Conservation (phyloP, 2,329 filamentous ascomycete species). For the Ophiosphaerella korrae region DNA sequence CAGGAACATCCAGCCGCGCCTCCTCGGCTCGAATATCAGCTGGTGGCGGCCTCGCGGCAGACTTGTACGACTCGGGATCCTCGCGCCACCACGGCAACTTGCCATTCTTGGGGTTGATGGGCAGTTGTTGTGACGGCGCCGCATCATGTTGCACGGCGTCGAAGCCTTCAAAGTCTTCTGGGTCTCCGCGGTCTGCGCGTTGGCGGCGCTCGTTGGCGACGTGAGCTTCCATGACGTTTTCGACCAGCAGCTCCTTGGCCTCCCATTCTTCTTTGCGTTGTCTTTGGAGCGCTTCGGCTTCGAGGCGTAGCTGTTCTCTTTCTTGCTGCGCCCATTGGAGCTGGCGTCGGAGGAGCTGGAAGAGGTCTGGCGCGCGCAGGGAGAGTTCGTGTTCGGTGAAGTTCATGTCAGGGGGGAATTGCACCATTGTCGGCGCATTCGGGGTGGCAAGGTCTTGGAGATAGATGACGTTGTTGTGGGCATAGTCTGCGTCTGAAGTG, state of each 20-base stretch:
- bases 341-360: slow-evolving; percentile 66
- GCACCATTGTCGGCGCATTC: slow-evolving; percentile 58
- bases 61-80: not conserved
- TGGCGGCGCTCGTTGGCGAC: slow-evolving; percentile 52
- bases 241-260: slow-evolving; percentile 78
- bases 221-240: slow-evolving; percentile 74
- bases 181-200: slow-evolving; percentile 40
- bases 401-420: slow-evolving; percentile 62
- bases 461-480: slow-evolving; percentile 64
- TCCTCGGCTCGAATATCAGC: slow-evolving; percentile 14
- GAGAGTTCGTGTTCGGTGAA: slow-evolving; percentile 70
- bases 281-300: slow-evolving; percentile 70
- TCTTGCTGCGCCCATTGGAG: slow-evolving; percentile 75
- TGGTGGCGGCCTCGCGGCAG: slow-evolving; percentile 5
- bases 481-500: slow-evolving; percentile 46
- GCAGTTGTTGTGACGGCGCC: slow-evolving; percentile 37
- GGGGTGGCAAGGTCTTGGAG: slow-evolving; percentile 64
- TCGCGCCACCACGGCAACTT: slow-evolving; percentile 45
- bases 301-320: slow-evolving; percentile 64
- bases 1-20: slow-evolving; percentile 3
- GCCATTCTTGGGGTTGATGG: slow-evolving; percentile 26
- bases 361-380: slow-evolving; percentile 70
- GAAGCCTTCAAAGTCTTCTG: slow-evolving; percentile 35
- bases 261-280: slow-evolving; percentile 74
- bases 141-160: slow-evolving; percentile 47